A percentile compares a stretch with the other conserved stretches of the same genome.
These are phyloP conservation scores for Saccharomycopsis malanga DNA, from an alignment of 805 yeast genomes.

Conservation along the genomic window DNA sequence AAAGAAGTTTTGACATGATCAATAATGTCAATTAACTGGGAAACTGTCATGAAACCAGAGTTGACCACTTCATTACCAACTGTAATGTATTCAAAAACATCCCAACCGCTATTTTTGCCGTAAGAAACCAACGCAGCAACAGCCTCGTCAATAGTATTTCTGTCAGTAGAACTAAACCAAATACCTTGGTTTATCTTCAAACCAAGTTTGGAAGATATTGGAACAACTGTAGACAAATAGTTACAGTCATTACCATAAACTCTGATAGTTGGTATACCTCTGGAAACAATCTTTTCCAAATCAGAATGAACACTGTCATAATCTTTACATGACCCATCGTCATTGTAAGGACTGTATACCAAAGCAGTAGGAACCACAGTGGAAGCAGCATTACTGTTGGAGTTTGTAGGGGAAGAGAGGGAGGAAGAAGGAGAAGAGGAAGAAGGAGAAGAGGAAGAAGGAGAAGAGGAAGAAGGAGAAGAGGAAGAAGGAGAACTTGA, in stretches of 20 bases:
- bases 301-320: conserved; percentile 49
- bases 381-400: conserved; percentile 24
- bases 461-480: conserved; percentile 27
- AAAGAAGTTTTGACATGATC: conserved; percentile 53
- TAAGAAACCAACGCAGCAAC: conserved; percentile 47
- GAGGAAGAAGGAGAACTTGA: conserved; percentile 24
- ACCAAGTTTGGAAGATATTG: conserved; percentile 53
- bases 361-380: conserved; percentile 46
- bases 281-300: conserved; percentile 46
- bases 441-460: conserved; percentile 21
- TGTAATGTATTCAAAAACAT: conserved; percentile 65
- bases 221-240: conserved; percentile 56
- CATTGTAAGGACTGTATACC: conserved; percentile 73
- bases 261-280: conserved; percentile 63
- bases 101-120: conserved; percentile 51
- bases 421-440: conserved; percentile 25
- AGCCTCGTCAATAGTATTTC: conserved; percentile 57
- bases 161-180: conserved; percentile 65
- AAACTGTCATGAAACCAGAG: conserved; percentile 51
- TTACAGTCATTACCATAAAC: conserved; percentile 85
- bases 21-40: conserved; percentile 60
- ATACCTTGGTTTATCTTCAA: conserved; percentile 78
- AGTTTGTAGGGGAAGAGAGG: conserved; percentile 21
- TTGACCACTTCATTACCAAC: conserved; percentile 86
- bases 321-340: conserved; percentile 62